These are phyloP conservation scores for Isoetes taiwanensis DNA, from an alignment of 75 land plant genomes.

Conservation along the genomic window DNA sequence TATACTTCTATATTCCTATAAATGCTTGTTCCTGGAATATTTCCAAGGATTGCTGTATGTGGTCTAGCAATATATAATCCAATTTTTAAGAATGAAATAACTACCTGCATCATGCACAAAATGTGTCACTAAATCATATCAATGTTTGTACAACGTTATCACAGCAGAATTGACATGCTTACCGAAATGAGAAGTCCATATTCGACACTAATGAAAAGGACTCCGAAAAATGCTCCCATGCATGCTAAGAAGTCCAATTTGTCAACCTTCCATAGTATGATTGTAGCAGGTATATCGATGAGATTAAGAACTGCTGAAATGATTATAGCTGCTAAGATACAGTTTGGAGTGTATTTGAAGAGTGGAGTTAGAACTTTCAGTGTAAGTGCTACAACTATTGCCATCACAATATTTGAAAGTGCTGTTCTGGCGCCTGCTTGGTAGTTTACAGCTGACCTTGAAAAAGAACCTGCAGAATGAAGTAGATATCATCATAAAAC, in stretches of 20 bases:
- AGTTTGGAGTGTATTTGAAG: slow-evolving; percentile 70
- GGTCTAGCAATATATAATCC: slow-evolving; percentile 58
- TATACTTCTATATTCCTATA: slow-evolving; percentile 46
- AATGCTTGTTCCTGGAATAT: slow-evolving; percentile 49
- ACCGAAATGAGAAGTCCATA: slow-evolving; percentile 62
- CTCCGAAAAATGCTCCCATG: slow-evolving; percentile 63
- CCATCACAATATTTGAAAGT: slow-evolving; percentile 68
- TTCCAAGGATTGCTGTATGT: slow-evolving; percentile 52
- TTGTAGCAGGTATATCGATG: slow-evolving; percentile 45
- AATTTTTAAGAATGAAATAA: slow-evolving; percentile 44
- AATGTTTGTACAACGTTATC: not conserved
- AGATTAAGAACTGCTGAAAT: slow-evolving; percentile 62
- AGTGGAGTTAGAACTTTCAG: slow-evolving; percentile 57
- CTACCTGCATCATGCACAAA: slow-evolving; percentile 30
- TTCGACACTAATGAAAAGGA: slow-evolving; percentile 51
- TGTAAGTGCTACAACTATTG: slow-evolving; percentile 52
- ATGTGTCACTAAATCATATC: not conserved
- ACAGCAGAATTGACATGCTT: slow-evolving; percentile 2
- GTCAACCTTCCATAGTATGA: slow-evolving; percentile 57
- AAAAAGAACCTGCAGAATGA: slow-evolving; percentile 60
- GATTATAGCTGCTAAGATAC: slow-evolving; percentile 60
- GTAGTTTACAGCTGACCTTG: slow-evolving; percentile 70
- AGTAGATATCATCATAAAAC: not conserved
- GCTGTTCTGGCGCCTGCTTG: slow-evolving; percentile 79
- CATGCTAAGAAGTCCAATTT: slow-evolving; percentile 65